These are phyloP conservation scores for Eragrostis tef DNA, from an alignment of 202 grass and related monocot species.

Conservation along the genomic window DNA sequence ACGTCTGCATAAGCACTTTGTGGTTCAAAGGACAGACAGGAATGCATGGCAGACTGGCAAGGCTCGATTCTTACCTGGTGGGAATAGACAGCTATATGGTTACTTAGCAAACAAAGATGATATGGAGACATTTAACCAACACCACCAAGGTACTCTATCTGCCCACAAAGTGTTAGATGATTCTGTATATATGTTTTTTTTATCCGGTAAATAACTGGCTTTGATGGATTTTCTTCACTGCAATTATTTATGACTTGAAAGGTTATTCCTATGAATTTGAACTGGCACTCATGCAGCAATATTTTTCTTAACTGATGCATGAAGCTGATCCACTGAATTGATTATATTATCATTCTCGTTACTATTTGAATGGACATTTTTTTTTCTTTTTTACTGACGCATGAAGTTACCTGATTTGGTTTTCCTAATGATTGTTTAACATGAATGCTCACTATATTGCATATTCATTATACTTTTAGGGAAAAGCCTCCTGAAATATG, in stretches of 20 bases:
- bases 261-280: slow-evolving; percentile 2
- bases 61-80: slow-evolving; percentile 66
- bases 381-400: too few relatives aligned
- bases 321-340: slow-evolving; percentile 8
- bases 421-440: slow-evolving; percentile 12
- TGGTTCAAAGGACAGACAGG: slow-evolving; percentile 70
- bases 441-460: slow-evolving; percentile 3
- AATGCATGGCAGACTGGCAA: slow-evolving; percentile 60
- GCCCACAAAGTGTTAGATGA: neutral
- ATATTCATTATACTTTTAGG: slow-evolving; percentile 56
- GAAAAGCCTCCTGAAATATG: slow-evolving; percentile 72
- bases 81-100: slow-evolving; percentile 80
- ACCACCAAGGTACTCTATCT: slow-evolving; percentile 70
- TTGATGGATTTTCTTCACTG: slow-evolving; percentile 8
- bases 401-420: neutral
- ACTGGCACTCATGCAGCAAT: neutral
- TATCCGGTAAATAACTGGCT: slow-evolving; percentile 28
- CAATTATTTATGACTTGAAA: slow-evolving; percentile 25
- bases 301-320: neutral
- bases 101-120: slow-evolving; percentile 84
- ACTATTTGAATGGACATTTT: neutral
- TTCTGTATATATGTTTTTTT: neutral
- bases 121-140: slow-evolving; percentile 78
- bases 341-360: neutral
- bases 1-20: slow-evolving; percentile 81